phyloP scores from a whole-genome alignment of 345 rosid genomes.

The Lepidium aucheri region DNA sequence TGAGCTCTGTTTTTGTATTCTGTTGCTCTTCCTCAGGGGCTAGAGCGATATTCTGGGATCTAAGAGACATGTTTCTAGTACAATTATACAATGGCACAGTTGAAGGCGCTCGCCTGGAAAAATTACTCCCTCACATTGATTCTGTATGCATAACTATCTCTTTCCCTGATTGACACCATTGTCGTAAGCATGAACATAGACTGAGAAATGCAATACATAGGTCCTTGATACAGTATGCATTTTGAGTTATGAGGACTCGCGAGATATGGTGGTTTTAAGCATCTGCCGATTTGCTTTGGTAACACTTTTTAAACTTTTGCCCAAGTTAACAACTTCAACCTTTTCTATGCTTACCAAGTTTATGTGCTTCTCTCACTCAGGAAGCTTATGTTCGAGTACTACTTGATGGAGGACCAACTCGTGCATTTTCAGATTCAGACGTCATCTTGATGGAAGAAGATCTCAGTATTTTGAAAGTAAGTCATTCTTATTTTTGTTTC shows the following conservation, averaged over 20 bases:
- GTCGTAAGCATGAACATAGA: background rate
- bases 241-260: constrained; percentile 57
- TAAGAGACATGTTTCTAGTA: constrained; percentile 63
- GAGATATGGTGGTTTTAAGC: constrained; percentile 81
- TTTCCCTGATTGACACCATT: constrained; percentile 7
- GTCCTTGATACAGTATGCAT: constrained; percentile 75
- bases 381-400: constrained; percentile 73
- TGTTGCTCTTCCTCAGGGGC: constrained; percentile 44
- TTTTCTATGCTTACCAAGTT: background rate
- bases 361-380: constrained; percentile 30
- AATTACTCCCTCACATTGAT: constrained; percentile 64
- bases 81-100: constrained; percentile 65
- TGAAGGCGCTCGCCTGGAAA: constrained; percentile 72
- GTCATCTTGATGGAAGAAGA: constrained; percentile 75
- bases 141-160: constrained; percentile 40
- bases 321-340: background rate
- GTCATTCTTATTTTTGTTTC: background rate
- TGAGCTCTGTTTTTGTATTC: background rate
- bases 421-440: constrained; percentile 82
- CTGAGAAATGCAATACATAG: constrained; percentile 33
- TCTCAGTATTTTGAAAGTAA: constrained; percentile 60
- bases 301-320: background rate
- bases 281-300: constrained; percentile 72
- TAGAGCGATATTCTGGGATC: constrained; percentile 83
- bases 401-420: constrained; percentile 94